These are phyloP conservation scores for Alternaria viburni DNA, from an alignment of 2,329 filamentous ascomycete species.

Conservation along the genomic window DNA sequence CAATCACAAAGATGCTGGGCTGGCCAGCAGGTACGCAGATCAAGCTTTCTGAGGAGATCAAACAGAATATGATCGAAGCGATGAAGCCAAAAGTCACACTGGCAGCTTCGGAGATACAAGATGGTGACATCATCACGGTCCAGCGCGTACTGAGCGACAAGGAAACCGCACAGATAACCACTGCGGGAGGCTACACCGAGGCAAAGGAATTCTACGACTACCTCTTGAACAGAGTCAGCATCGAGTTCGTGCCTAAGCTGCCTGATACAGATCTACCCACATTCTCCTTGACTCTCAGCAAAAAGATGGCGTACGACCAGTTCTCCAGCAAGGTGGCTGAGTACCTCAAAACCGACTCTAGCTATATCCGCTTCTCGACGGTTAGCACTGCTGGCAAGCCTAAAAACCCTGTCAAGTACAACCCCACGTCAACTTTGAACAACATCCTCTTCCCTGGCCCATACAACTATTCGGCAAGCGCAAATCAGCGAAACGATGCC, in stretches of 20 bases:
- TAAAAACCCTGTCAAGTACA: conserved; percentile 78
- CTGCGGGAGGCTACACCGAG: conserved; percentile 63
- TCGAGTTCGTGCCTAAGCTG: conserved; percentile 76
- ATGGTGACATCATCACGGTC: conserved; percentile 96
- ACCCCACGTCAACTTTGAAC: conserved; percentile 70
- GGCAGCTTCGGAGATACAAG: conserved; percentile 90
- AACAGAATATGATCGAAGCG: conserved; percentile 93
- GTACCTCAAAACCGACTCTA: conserved; percentile 76
- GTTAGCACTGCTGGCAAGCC: conserved; percentile 81
- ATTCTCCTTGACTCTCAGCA: conserved; percentile 81
- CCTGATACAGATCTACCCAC: conserved; percentile 63
- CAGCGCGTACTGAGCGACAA: conserved; percentile 68
- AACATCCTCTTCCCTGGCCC: conserved; percentile 76
- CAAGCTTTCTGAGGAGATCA: conserved; percentile 93
- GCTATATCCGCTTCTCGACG: conserved; percentile 90
- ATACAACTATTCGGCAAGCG: conserved; percentile 72
- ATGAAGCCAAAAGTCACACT: conserved; percentile 92
- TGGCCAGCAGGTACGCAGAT: conserved; percentile 80
- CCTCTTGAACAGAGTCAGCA: conserved; percentile 78
- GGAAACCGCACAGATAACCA: conserved; percentile 44
- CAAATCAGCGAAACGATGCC: conserved; percentile 73
- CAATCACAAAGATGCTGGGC: conserved; percentile 81
- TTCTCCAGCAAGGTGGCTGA: conserved; percentile 83
- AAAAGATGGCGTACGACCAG: conserved; percentile 88
- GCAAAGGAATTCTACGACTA: conserved; percentile 93